Percentiles rank a stretch among this genome's conserved stretches.
Conservation (phyloP, 768 basidiomycete species). For the Panellus pusillus region DNA sequence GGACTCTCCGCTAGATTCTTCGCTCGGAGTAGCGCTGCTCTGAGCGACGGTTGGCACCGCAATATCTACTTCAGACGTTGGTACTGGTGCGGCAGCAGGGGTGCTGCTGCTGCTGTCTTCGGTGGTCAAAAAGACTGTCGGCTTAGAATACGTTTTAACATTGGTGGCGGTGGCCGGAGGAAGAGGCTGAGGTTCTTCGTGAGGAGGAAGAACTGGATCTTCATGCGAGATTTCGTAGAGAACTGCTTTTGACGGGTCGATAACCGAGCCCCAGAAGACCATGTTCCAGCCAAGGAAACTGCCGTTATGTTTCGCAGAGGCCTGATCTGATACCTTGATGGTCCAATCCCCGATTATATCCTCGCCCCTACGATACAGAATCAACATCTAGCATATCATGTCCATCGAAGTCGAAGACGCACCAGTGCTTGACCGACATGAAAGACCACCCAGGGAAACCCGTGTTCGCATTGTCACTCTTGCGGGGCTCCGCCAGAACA, state of each 20-base stretch:
- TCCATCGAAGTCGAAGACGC: slow-evolving; percentile 25
- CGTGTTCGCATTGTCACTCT: slow-evolving; percentile 56
- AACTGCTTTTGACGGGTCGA: slow-evolving; percentile 68
- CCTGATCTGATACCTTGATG: slow-evolving; percentile 80
- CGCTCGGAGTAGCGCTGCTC: slow-evolving; percentile 3
- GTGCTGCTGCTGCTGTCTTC: slow-evolving; percentile 78
- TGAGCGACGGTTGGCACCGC: not conserved
- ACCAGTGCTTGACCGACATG: slow-evolving; percentile 99
- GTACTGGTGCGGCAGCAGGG: slow-evolving; percentile 47
- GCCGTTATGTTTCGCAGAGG: slow-evolving; percentile 53
- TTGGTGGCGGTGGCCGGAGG: slow-evolving; percentile 39
- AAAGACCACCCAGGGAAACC: slow-evolving; percentile 98
- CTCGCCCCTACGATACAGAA: slow-evolving; percentile 70
- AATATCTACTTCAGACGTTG: not conserved
- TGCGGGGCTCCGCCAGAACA: slow-evolving; percentile 73
- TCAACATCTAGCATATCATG: no score
- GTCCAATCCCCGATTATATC: slow-evolving; percentile 89
- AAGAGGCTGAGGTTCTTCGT: slow-evolving; percentile 35
- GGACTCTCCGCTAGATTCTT: slow-evolving; percentile 3
- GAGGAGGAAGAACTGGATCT: slow-evolving; percentile 50
- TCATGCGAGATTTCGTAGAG: slow-evolving; percentile 60
- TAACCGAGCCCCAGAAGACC: slow-evolving; percentile 85
- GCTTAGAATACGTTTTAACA: slow-evolving; percentile 73
- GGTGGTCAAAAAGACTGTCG: slow-evolving; percentile 78
- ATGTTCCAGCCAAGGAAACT: slow-evolving; percentile 89